A percentile compares a stretch with the other conserved stretches of the same genome.
phyloP scores from a whole-genome alignment of 2,329 filamentous ascomycete species.

The Phaeosphaeriaceae sp. region DNA sequence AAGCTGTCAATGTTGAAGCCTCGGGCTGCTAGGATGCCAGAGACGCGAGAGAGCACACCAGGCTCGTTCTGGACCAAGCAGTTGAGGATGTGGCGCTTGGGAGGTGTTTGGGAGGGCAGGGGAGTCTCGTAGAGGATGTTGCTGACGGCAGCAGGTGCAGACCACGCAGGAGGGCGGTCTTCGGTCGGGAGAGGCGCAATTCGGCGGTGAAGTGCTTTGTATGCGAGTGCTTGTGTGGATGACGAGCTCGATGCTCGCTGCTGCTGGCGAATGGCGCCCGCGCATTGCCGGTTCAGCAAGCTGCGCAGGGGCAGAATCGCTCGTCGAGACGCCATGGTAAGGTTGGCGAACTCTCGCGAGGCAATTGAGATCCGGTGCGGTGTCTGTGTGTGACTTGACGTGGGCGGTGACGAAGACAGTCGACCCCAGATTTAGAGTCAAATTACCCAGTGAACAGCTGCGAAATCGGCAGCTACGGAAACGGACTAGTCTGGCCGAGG shows the following conservation, averaged over 20 bases:
- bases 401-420: constrained; percentile 5
- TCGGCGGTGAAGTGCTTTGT: constrained; percentile 94
- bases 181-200: constrained; percentile 84
- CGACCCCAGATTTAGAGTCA: neutral
- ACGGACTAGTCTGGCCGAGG: constrained; percentile 9
- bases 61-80: constrained; percentile 99
- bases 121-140: constrained; percentile 99
- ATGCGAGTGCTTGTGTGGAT: constrained; percentile 92
- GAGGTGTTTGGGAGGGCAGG: constrained; percentile 78
- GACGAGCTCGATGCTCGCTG: constrained; percentile 58
- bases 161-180: constrained; percentile 79
- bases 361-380: constrained; percentile 25
- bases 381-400: constrained; percentile 8
- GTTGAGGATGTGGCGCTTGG: constrained; percentile 96
- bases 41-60: constrained; percentile 94
- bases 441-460: constrained; percentile 12
- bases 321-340: constrained; percentile 53
- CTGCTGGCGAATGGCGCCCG: constrained; percentile 38
- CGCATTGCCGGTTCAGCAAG: constrained; percentile 38
- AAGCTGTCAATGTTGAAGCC: constrained; percentile 99
- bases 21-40: constrained; percentile 91
- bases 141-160: constrained; percentile 90
- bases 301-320: constrained; percentile 50
- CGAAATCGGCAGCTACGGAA: constrained; percentile 7
- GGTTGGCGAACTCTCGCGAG: constrained; percentile 16